Evolutionary conservation across 108 stramenopile genomes (phyloP).

Genomic region (Stephanodiscus minutulus): DNA sequence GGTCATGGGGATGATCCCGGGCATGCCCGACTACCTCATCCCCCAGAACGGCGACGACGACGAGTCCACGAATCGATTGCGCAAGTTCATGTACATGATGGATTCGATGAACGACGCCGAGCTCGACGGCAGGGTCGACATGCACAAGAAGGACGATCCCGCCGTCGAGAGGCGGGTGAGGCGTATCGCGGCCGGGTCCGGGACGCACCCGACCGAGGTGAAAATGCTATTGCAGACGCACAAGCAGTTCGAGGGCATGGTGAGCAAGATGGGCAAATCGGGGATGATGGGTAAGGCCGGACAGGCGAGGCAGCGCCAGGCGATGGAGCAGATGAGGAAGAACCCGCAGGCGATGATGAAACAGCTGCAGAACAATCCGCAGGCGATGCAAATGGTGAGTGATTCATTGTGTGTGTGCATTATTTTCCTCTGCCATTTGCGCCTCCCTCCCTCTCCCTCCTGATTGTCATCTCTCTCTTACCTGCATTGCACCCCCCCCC

Average conservation of each 20-base stretch:
- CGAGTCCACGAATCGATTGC: conserved; percentile 65
- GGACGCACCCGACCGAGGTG: conserved; percentile 87
- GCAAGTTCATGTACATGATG: conserved; percentile 96
- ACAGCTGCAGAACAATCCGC: conserved; percentile 86
- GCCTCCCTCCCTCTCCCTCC: neutral
- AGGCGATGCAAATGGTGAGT: conserved; percentile 86
- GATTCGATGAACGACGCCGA: conserved; percentile 95
- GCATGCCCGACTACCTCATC: conserved; percentile 85
- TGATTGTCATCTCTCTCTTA: neutral
- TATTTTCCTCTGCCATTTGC: conserved; percentile 37
- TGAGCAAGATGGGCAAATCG: conserved; percentile 91
- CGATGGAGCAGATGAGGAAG: conserved; percentile 80
- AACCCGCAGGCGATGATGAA: conserved; percentile 82
- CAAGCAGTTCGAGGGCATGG: conserved; percentile 91
- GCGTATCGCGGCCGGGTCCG: conserved; percentile 93
- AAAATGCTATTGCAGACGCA: conserved; percentile 82
- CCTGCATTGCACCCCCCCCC: no score
- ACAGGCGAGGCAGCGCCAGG: conserved; percentile 69
- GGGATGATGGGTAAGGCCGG: conserved; percentile 86
- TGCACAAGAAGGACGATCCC: conserved; percentile 59
- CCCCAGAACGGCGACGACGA: conserved; percentile 72
- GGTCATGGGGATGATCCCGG: conserved; percentile 97
- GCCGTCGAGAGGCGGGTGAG: conserved; percentile 63
- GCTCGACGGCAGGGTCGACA: conserved; percentile 91
- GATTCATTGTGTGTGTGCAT: conserved; percentile 9